Base-by-base conservation (phyloP, 345 rosid species). In the Adansonia digitata region DNA sequence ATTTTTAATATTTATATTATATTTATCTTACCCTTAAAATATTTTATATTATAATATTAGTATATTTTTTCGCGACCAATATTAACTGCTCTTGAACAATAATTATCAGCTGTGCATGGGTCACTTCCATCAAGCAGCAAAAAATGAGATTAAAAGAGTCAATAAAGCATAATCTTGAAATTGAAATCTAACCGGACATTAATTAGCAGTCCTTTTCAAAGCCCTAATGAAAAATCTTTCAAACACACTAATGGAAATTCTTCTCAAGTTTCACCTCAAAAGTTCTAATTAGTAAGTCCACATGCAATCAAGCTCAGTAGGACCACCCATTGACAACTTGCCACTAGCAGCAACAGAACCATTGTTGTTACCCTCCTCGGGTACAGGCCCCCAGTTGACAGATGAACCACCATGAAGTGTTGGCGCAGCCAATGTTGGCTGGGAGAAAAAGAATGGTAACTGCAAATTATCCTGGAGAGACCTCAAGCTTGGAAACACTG, bases 381-480 rank as follows among this genome's bases (percentile, higher is more conserved):
- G 48, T 22, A 27, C 70, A 15, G 64, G 46, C 64, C 77, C 84
- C 93, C 86, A 88, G 67, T 29, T 85, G 77, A 78, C 72, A 51
- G 76, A 51, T 6, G 85, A 53, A 26, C 83, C 75, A 15, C 78
- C 70, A 11, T 78, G 76, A n/a, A 55, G 77, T 48, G 79, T 51
- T 24, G 84, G 73, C 0, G 80, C 37, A 18, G 37, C 55, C 11
- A 62, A 29, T 12, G 77, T 37, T 8, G 88, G 69, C 17, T 89
- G 67, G 7, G 88, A 49, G 72, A 86, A 88, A 46, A 83, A 84
- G 82, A 74, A 68, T 0, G 98, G 97, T n/a, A 87, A 71, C 51
- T 88, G 94, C 59, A 90, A 85, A 84, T 87, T 95, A 43, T 94
- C 98, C 77, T 92, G 97, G 29, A 91, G 75, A 17, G 99, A 89